Base-by-base conservation (phyloP, 176 grass and related monocot genomes). In the Carex cristatella region DNA sequence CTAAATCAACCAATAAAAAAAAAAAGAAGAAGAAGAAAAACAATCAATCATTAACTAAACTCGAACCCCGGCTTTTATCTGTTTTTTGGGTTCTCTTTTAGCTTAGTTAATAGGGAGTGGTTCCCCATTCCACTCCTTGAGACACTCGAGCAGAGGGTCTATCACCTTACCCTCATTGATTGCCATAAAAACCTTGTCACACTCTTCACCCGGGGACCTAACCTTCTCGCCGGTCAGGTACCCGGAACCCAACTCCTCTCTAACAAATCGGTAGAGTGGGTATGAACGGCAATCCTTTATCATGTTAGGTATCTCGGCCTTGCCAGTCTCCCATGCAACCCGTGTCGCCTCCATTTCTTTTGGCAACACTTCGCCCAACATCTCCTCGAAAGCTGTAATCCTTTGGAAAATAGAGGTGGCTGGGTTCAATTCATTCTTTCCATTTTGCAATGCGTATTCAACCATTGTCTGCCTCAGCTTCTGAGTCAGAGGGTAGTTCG, bases 151-250 rank as follows among this genome's bases (percentile, higher is more conserved):
- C 56, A 96, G 88, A 4, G 94, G 94, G 85, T 93, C 94, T 69
- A 93, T 88, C 82, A 91, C 78, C 89, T 96, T 91, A 60, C 89
- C 55, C 69, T 96, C n/a, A 86, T 90, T 90, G 64, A 96, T 93
- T 54, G 94, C 94, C 73, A 91, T 85, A 8, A 96, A 90, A 81
- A 96, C 94, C 87, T 96, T 93, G 69, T 96, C 87, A 0, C 90
- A 85, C 49, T 93, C 94, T 82, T 96, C 94, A 11, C 94, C 94
- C 3, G 94, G 94, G 4, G 94, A 96, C 76, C 78, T 44, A 1
- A 82, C 83, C 89, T 91, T 96, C 94, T 96, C 94, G 7, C 94
- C 94, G 56, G 94, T 93, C 0, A 96, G 86, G 83, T 93, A 96
- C 80, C 75, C 86, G 0, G 91, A 79, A 30, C 91, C 89, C 75